A percentile compares a stretch with the other conserved stretches of the same genome.
phyloP scores from a whole-genome alignment of 2,329 filamentous ascomycete species.

The Cryphonectria nitschkei region DNA sequence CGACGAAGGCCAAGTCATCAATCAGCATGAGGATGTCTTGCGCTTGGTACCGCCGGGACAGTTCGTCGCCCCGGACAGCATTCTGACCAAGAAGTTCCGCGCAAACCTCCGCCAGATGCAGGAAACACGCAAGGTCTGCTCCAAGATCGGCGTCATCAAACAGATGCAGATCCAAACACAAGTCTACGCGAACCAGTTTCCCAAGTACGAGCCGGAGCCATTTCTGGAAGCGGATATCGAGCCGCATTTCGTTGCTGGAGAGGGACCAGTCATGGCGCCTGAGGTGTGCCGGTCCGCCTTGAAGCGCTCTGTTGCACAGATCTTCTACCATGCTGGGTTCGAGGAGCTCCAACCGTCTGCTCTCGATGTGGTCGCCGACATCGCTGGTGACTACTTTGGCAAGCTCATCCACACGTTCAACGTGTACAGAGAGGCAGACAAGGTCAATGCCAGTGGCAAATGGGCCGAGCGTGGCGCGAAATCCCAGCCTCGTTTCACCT shows the following conservation, averaged over 20 bases:
- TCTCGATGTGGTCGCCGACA: conserved; percentile 85
- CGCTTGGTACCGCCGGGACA: conserved; percentile 73
- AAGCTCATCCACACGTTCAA: conserved; percentile 82
- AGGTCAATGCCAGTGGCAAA: conserved; percentile 59
- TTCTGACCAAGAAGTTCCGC: conserved; percentile 79
- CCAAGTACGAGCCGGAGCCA: conserved; percentile 89
- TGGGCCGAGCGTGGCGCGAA: conserved; percentile 46
- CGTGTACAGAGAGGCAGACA: conserved; percentile 81
- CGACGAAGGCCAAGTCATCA: conserved; percentile 83
- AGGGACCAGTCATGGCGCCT: conserved; percentile 84
- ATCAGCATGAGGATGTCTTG: conserved; percentile 84
- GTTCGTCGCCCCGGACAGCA: conserved; percentile 76
- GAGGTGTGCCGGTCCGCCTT: conserved; percentile 82
- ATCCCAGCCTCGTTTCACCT: conserved; percentile 70
- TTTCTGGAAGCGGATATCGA: conserved; percentile 87
- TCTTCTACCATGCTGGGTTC: conserved; percentile 95
- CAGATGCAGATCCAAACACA: conserved; percentile 99
- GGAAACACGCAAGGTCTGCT: conserved; percentile 92
- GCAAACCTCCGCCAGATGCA: conserved; percentile 94
- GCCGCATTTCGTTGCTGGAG: conserved; percentile 85
- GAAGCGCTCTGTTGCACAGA: conserved; percentile 88
- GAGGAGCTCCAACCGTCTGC: conserved; percentile 97
- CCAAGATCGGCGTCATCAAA: conserved; percentile 96
- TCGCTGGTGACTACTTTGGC: conserved; percentile 86
- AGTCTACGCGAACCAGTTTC: conserved; percentile 97